phyloP scores from a whole-genome alignment of 176 grass and related monocot species.

The Avena eriantha region DNA sequence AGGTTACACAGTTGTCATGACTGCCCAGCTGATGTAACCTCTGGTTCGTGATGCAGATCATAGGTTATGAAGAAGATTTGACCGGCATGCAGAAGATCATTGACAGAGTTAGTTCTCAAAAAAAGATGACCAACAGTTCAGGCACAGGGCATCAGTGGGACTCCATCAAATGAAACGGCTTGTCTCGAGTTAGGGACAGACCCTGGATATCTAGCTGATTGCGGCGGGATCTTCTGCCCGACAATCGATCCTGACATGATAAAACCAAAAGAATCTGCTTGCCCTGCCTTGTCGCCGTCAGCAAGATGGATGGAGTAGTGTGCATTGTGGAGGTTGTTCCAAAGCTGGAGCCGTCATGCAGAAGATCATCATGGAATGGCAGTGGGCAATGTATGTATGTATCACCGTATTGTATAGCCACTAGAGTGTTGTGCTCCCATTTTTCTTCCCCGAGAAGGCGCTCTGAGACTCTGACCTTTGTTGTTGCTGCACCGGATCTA shows the following conservation, averaged over 20 bases:
- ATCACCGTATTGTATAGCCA: not conserved
- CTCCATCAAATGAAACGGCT: slow-evolving; percentile 48
- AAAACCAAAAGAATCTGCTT: not conserved
- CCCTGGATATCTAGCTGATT: slow-evolving; percentile 1
- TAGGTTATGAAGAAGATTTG: slow-evolving; percentile 90
- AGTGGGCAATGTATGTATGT: not conserved
- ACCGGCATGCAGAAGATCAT: slow-evolving; percentile 95
- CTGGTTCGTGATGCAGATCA: slow-evolving; percentile 42
- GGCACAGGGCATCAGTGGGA: slow-evolving; percentile 53
- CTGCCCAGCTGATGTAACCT: slow-evolving; percentile 13
- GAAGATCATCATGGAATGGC: slow-evolving; percentile 24
- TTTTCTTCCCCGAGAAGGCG: not conserved
- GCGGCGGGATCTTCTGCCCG: not conserved
- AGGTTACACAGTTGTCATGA: not conserved
- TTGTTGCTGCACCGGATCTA: slow-evolving; percentile 10
- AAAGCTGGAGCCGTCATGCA: not conserved
- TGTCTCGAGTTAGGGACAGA: not conserved
- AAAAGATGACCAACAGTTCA: slow-evolving; percentile 5
- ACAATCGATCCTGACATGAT: not conserved
- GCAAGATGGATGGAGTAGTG: slow-evolving; percentile 10
- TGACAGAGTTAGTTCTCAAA: slow-evolving; percentile 59
- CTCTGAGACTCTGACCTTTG: not conserved
- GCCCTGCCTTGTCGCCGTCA: not conserved
- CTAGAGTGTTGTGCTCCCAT: not conserved
- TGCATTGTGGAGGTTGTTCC: slow-evolving; percentile 11